Base-by-base conservation (phyloP, 2,329 filamentous ascomycete genomes). In the Xenoacremonium recifei region DNA sequence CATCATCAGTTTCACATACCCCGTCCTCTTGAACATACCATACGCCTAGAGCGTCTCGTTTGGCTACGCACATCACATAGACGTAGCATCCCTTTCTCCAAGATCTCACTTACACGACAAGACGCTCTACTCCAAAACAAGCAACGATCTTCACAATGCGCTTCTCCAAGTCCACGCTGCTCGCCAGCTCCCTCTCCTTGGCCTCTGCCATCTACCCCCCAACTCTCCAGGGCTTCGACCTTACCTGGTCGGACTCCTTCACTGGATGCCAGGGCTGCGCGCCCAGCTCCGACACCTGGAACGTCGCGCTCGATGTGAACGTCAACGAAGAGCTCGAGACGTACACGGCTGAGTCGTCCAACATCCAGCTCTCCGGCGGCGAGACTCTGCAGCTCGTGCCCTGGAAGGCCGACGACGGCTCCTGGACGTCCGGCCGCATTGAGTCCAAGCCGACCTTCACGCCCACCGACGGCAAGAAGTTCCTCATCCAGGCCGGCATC, bases 351-450 rank as follows among this genome's bases (percentile, higher is more conserved):
- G 69, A 66, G 35, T 63, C 60, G 40, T 49, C 57, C 44, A 76
- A 78, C 59, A 61, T 75, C 15, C 75, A 79, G 54, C 65, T 74
- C 35, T 73, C 70, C 6, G 75, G 75, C 10, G 74, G 71, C 30
- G 49, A 62, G n/a, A 77, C 75, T 0, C 59, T 79, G 11, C 75
- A 78, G 57, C 63, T 79, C 39, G 67, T 77, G 1, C 75, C 75
- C 11, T 69, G 66, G 53, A 59, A 60, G 40, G 60, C 67, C 30
- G 38, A 57, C 36, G 52, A 57, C 10, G 64, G 67, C 5, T 49
- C 62, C 13, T 77, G 74, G 74, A 76, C 73, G 0, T 76, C 73
- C 6, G 73, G 69, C 11, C 69, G 74, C 18, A 58, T 77, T 53
- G 74, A 77, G 61, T 68, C 66, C 47, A 68, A 61, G 45, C 68